A percentile compares a stretch with the other conserved stretches of the same genome.
phyloP scores from a whole-genome alignment of 2,329 filamentous ascomycete species.

The Cyphellophora attinorum region DNA sequence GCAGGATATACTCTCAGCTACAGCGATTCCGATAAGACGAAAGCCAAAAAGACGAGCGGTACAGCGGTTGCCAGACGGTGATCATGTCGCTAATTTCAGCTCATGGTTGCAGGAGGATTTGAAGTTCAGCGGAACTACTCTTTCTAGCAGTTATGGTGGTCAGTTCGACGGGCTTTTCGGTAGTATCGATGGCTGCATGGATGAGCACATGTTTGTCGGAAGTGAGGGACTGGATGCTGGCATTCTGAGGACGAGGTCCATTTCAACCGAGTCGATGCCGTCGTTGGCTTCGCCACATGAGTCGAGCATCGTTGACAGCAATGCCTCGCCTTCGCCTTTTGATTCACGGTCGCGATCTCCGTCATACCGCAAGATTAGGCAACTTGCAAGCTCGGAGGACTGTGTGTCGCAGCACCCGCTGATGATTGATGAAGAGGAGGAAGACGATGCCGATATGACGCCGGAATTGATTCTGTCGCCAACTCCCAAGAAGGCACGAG shows the following conservation, averaged over 20 bases:
- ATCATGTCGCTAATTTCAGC: conserved; percentile 42
- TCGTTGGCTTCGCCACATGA: conserved; percentile 40
- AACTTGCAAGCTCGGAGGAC: conserved; percentile 43
- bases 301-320: conserved; percentile 31
- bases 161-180: conserved; percentile 48
- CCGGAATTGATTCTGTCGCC: conserved; percentile 9
- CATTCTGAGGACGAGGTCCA: conserved; percentile 36
- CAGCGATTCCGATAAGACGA: conserved; percentile 46
- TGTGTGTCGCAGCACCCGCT: conserved; percentile 50
- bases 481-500: conserved; percentile 19
- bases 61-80: conserved; percentile 29
- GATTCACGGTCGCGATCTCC: conserved; percentile 28
- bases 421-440: conserved; percentile 25
- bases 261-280: conserved; percentile 50
- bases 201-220: conserved; percentile 27
- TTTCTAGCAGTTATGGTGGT: conserved; percentile 32
- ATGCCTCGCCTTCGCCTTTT: conserved; percentile 31
- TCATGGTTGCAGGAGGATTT: conserved; percentile 46
- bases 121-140: conserved; percentile 35
- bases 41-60: conserved; percentile 29
- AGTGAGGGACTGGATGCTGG: conserved; percentile 37
- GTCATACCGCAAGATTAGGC: conserved; percentile 33
- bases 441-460: conserved; percentile 10
- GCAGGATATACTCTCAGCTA: conserved; percentile 42
- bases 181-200: conserved; percentile 37